Percentiles rank a stretch among this genome's conserved stretches.
Evolutionary conservation across 371 early-diverging fungal genomes (phyloP).

Genomic region (Circinella minor): DNA sequence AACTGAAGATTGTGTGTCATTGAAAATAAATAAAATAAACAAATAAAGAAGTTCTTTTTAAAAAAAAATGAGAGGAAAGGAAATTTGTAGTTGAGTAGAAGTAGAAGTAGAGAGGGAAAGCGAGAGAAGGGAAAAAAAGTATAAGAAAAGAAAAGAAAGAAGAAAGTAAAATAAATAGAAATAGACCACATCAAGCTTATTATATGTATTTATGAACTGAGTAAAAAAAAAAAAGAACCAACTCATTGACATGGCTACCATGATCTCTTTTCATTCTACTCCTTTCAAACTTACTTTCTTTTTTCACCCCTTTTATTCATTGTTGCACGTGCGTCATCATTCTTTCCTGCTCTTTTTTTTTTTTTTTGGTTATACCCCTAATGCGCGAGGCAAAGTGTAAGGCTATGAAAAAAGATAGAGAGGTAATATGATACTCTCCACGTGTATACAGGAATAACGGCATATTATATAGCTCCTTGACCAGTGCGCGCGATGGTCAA

Average conservation of each 20-base stretch:
- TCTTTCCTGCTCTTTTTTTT: background rate
- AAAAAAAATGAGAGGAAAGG: slow-evolving; percentile 23
- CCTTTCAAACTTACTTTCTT: too few relatives aligned
- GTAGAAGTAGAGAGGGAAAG: background rate
- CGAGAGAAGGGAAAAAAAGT: slow-evolving; percentile 4
- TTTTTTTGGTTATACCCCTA: slow-evolving; percentile 1
- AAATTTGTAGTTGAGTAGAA: slow-evolving; percentile 3
- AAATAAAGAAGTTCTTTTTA: too few relatives aligned
- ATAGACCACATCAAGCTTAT: background rate
- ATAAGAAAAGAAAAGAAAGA: slow-evolving; percentile 7
- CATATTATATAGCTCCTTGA: background rate
- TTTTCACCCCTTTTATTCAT: too few relatives aligned
- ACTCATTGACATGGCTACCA: slow-evolving; percentile 7
- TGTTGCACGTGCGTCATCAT: slow-evolving; percentile 10
- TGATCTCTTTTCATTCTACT: background rate
- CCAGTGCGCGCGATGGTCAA: slow-evolving; percentile 13
- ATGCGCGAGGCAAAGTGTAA: background rate
- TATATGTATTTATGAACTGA: slow-evolving; percentile 3
- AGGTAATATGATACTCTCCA: background rate
- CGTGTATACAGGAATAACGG: background rate
- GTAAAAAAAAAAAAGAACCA: background rate
- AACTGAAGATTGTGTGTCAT: slow-evolving; percentile 28
- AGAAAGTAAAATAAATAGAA: slow-evolving; percentile 10
- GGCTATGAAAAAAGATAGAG: background rate
- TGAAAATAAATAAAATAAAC: slow-evolving; percentile 7